These are phyloP conservation scores for Exophiala spinifera DNA, from an alignment of 2,329 filamentous ascomycete genomes.

Conservation along the genomic window DNA sequence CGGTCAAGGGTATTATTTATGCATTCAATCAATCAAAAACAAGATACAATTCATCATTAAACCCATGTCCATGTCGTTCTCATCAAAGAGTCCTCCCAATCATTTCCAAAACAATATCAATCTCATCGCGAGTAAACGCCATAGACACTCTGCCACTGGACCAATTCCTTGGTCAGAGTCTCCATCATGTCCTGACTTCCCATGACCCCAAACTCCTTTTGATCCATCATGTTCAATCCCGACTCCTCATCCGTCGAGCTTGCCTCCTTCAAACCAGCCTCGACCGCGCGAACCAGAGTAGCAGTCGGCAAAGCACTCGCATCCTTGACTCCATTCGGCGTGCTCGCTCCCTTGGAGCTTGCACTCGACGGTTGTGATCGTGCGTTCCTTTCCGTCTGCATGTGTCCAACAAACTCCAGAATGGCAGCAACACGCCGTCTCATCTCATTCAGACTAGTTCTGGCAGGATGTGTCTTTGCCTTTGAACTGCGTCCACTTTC, in stretches of 20 bases:
- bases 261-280: slow-evolving; percentile 36
- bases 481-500: slow-evolving; percentile 61
- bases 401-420: slow-evolving; percentile 83
- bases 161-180: slow-evolving; percentile 70
- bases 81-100: neutral
- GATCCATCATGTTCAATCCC: slow-evolving; percentile 28
- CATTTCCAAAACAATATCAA: neutral
- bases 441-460: slow-evolving; percentile 81
- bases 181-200: slow-evolving; percentile 90
- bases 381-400: slow-evolving; percentile 79
- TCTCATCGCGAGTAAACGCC: slow-evolving; percentile 42
- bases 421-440: slow-evolving; percentile 79
- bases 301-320: slow-evolving; percentile 28
- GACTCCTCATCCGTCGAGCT: slow-evolving; percentile 28
- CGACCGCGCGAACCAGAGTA: slow-evolving; percentile 35
- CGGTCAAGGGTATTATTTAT: neutral
- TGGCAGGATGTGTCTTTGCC: slow-evolving; percentile 52
- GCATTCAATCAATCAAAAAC: neutral
- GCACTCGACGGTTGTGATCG: slow-evolving; percentile 39
- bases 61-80: neutral
- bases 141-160: slow-evolving; percentile 80
- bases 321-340: slow-evolving; percentile 20
- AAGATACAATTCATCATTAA: neutral
- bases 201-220: slow-evolving; percentile 67
- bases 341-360: slow-evolving; percentile 33